Evolutionary conservation across 345 rosid species (phyloP), one percentile per base, ranked within the genome.

Genomic region (Aurinia saxatilis): DNA sequence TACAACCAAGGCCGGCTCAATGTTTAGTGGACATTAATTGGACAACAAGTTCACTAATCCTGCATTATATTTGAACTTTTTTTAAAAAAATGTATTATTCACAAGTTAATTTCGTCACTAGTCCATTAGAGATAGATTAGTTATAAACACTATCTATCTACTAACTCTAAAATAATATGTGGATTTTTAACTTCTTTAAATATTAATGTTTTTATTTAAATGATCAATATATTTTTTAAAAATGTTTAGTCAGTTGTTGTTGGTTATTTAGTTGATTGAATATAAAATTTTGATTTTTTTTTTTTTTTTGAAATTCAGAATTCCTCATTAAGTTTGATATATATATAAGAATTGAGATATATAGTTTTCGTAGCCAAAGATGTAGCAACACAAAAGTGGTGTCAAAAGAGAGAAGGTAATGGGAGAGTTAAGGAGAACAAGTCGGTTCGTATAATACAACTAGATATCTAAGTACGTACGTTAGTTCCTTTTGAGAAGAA

Each of bases 381-480:
- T 2, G 27, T 23, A 27, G 31, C 7, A 27, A 6, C 5, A 5
- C 5, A 27, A 27, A 27, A 29, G 16, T 4, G 52, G 50, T 44
- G 18, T 44, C 40, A 27, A 10, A 19, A 42, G 17, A 58, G 18
- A 30, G 27, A 27, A 4, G 51, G 44, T 30, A 58, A 31, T 65
- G 61, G 61, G 27, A 65, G 61, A 42, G 50, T 66, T 57, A 30
- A 57, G 64, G 71, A 66, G 65, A 48, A 30, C 57, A 56, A 17
- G 56, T 66, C 33, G 39, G 49, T 16, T 53, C n/a, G 35, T 19
- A 40, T 27, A n/a, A n/a, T n/a, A n/a, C n/a, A n/a, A n/a, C 5
- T 27, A 6, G 5, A 2, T 27, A 27, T 6, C 31, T 27, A 27
- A 29, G 50, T 18, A n/a, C n/a, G n/a, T n/a, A n/a, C n/a, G n/a